Base-by-base conservation (phyloP, 2,329 filamentous ascomycete genomes). In the Pseudodiploospora longispora region DNA sequence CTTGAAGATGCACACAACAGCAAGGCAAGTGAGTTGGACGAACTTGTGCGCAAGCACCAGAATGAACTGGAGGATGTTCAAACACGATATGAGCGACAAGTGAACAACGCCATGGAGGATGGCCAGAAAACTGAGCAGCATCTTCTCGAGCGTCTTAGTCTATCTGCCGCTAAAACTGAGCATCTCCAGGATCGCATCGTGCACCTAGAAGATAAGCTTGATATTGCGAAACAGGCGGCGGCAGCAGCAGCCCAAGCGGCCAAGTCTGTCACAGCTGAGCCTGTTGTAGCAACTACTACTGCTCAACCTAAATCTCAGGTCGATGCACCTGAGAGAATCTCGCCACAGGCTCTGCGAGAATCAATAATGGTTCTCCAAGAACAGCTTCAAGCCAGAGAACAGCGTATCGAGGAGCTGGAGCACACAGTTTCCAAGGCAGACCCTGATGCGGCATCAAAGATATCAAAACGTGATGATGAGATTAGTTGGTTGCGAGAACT, bases 291-390 rank as follows among this genome's bases (percentile, higher is more conserved):
- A 6, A 48, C 46, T n/a, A 49, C 57, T 6, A 51, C 53, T 40
- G 55, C 50, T 40, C 42, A 52, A 38, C 42, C 49, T 5, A 46
- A 50, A 5, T 66, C 70, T 28, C 67, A 62, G 53, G 60, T 69
- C 47, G 74, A 76, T 27, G 66, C 82, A 4, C 85, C 87, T 0
- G 88, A 93, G 62, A 95, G 85, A 72, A 87, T 96, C 46, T 96
- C 91, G 3, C 87, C 90, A 1, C 91, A 97, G 65, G 93, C 93
- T 6, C 77, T 98, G 30, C 85, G 93, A 30, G 93, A 98, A 65
- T 95, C 90, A 1, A 96, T 98, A 59, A 82, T 95, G 66, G 93
- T 96, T 12, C 74, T 98, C 28, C 93, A 98, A 66, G 91, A 97
- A 63, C 93, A 98, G 64, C 76, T 98, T 6, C 93, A 97, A 63